Evolutionary conservation across 192 early-diverging fungal species (phyloP), one percentile per base, ranked within the genome.

Genomic region (Backusella luteola): DNA sequence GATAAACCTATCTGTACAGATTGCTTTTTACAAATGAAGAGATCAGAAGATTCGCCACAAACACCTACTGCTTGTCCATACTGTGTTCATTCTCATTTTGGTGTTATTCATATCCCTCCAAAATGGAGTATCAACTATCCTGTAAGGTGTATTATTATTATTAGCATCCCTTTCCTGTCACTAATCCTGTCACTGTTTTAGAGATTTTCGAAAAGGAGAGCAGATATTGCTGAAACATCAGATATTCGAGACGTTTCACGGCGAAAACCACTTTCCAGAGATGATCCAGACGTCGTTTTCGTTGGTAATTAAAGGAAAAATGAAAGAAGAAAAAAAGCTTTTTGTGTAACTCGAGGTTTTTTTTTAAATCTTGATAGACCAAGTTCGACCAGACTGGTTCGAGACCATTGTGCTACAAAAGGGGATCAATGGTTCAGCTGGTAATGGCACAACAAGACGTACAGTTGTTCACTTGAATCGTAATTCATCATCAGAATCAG

Each of bases 1-100:
- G 93, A 94, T 80, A 92, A 97, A 75, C 96, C 96, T 15, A 94
- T 98, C 73, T 98, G 96, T 86, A 96, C 96, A 19, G 96, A 98
- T 72, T 98, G 96, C 81, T 98, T 98, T 88, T 91, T 97, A 67
- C 96, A 98, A 86, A 94, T 98, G 75, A 94, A 95, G 80, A 90
- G 96, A 56, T 89, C 93, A 67, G 89, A 89, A 67, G 94, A 94
- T 63, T 85, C 86, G 17, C 84, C 80, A n/a, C 82, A 88, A 66
- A 86, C 87, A 36, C 87, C 93, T 0, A 90, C 94, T 17, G 77
- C 82, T 35, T 97, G 96, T 72, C 96, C 96, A 1, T 97, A 92
- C 81, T 97, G 96, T 83, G 92, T 93, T 6, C 87, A 92, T 74
- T 84, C 93, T 66, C 87, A 96, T 71, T 94, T 96, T 84, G 96